Base-by-base conservation (phyloP, 129 eudicot species). In the Flaveria trinervia region DNA sequence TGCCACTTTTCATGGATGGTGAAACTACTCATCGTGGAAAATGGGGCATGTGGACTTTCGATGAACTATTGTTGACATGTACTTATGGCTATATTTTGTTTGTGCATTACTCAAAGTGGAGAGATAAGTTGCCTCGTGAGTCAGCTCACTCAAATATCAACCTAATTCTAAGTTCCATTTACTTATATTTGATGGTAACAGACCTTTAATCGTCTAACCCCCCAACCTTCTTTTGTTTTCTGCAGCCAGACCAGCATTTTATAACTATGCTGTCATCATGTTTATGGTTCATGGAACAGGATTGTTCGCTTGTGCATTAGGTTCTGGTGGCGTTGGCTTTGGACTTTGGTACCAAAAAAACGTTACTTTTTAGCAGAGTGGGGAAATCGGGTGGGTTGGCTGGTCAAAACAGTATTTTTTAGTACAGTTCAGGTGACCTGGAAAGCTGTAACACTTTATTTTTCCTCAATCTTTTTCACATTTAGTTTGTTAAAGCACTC, bases 41-140 rank as follows among this genome's bases (percentile, higher is more conserved):
- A 57, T 91, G 94, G 97, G 90, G 88, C 45, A 71, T 88, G 71
- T 88, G 86, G 91, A 82, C 84, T 75, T 43, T 79, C 52, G 85
- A 86, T 74, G 84, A 79, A 14, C 84, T 88, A 55, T 79, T 88
- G 78, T 84, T 91, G 12, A 62, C 91, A 6, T 83, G 89, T 66
- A 80, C 82, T 25, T 91, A 91, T 75, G 90, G 92, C 50, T 91
- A 82, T 79, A 86, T 91, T 68, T 65, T 84, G 50, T 91, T 88
- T 83, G 92, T 88, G 74, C 92, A 91, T 83, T 83, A 86, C 80
- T 86, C 97, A 46, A 91, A 91, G 83, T 91, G 97, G 97, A 88
- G 84, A 81, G 94, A 86, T 30, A 88, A 86, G 89, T 78, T 91
- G 77, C 97, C 97, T 23, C 89, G 93, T 90, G 75, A 87, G 92